Base-by-base conservation (phyloP, 2,329 filamentous ascomycete species). In the Coniochaeta sp. region DNA sequence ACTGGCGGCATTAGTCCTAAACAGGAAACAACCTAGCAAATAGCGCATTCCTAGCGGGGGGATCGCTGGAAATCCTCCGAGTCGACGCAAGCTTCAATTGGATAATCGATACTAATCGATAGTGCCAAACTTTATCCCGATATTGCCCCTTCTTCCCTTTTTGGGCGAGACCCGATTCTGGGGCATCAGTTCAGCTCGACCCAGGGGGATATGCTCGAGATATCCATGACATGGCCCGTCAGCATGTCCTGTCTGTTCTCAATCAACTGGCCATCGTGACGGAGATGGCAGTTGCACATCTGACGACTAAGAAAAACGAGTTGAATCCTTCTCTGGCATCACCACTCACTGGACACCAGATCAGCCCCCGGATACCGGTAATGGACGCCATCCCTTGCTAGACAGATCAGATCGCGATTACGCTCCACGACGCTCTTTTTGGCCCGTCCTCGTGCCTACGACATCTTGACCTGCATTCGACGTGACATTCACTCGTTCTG, bases 111-210 rank as follows among this genome's bases (percentile, higher is more conserved):
- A n/a, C n/a, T n/a, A 26, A 52, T 52, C 47, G 47, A 52, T 52
- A 52, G 47, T 52, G 47, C 47, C 47, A 52, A 52, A 52, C 47
- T 52, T 52, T 52, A 52, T 52, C 47, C 47, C 47, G 47, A 52
- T 52, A 52, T 52, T 52, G 47, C 47, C 26, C 36, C 47, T 24
- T 52, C 30, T 52, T 30, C 36, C 47, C 47, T 52, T 52, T 52
- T 30, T 52, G 26, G 22, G 47, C 8, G 19, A 12, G 19, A n/a
- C 4, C 19, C 19, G 19, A 12, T 36, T 36, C 30, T 32, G 30
- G 30, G 30, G 5, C 30, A 22, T n/a, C 17, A 44, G 7, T 14
- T 47, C 42, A 47, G 42, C 47, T 52, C 26, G 47, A 17, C 2
- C 24, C n/a, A n/a, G n/a, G n/a, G n/a, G n/a, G n/a, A n/a, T n/a